These are phyloP conservation scores for Colletotrichum brevisporum DNA, from an alignment of 2,329 filamentous ascomycete species.

Conservation along the genomic window DNA sequence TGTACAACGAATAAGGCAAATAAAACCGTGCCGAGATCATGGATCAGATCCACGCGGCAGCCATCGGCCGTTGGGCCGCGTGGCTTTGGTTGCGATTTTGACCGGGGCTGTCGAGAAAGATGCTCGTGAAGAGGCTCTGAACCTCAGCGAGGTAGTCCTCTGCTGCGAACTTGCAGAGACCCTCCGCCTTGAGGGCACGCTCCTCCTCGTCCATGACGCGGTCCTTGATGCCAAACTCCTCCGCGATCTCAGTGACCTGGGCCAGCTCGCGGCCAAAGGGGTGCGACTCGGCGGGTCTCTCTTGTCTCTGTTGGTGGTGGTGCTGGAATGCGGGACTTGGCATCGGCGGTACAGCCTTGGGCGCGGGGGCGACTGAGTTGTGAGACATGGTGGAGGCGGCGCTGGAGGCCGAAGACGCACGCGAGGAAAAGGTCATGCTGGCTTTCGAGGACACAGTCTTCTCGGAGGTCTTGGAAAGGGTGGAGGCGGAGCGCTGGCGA, in stretches of 20 bases:
- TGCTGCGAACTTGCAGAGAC: conserved; percentile 80
- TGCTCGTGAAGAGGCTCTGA: conserved; percentile 74
- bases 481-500: conserved; percentile 73
- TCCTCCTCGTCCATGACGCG: conserved; percentile 82
- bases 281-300: conserved; percentile 62
- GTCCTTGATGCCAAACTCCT: conserved; percentile 81
- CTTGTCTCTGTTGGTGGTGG: conserved; percentile 45
- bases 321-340: conserved; percentile 55
- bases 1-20: conserved; percentile 39
- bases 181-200: conserved; percentile 76
- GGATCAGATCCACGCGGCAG: conserved; percentile 65
- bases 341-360: conserved; percentile 48
- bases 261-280: conserved; percentile 93
- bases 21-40: not conserved
- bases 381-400: conserved; percentile 64
- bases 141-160: conserved; percentile 90
- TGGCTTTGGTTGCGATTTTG: conserved; percentile 44
- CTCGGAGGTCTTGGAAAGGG: conserved; percentile 68
- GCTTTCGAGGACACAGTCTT: conserved; percentile 69
- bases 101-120: conserved; percentile 62
- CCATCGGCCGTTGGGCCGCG: conserved; percentile 43
- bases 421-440: conserved; percentile 67
- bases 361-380: conserved; percentile 48
- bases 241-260: conserved; percentile 92
- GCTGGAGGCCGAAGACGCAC: conserved; percentile 70